A percentile compares a stretch with the other conserved stretches of the same genome.
phyloP scores from a whole-genome alignment of 78 protist species.

The Dictyostelium capitatum region DNA sequence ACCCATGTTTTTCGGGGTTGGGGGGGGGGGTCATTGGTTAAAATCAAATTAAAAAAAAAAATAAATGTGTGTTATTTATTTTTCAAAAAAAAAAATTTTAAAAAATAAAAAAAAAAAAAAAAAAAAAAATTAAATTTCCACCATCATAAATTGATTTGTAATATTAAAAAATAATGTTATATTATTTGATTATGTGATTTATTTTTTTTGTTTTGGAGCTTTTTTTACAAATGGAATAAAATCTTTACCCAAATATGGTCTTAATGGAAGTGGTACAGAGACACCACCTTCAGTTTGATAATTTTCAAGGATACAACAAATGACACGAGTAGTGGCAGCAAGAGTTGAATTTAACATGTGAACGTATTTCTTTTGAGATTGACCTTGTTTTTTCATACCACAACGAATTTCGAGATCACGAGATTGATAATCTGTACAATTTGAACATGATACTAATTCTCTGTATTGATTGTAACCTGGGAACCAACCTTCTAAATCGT shows the following conservation, averaged over 20 bases:
- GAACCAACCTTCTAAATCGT: constrained; percentile 99
- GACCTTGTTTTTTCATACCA: constrained; percentile 88
- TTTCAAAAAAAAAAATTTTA: no score
- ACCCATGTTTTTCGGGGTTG: no score
- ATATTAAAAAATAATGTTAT: no score
- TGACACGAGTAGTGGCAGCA: constrained; percentile 97
- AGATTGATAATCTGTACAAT: constrained; percentile 99
- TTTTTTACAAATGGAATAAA: constrained; percentile 81
- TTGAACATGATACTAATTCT: constrained; percentile 99
- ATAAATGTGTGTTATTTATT: no score
- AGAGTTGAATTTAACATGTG: constrained; percentile 99
- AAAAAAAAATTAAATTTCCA: no score
- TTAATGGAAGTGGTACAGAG: constrained; percentile 92
- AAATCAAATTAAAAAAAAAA: no score
- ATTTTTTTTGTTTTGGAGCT: constrained; percentile 62
- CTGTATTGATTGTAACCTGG: constrained; percentile 96
- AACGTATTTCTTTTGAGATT: constrained; percentile 92
- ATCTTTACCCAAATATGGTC: constrained; percentile 88
- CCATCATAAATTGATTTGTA: no score
- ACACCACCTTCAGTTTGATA: constrained; percentile 97
- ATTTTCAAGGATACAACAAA: constrained; percentile 99
- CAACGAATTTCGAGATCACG: constrained; percentile 93
- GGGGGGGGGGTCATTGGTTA: no score
- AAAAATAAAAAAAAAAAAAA: no score
- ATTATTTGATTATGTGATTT: background rate